Evolutionary conservation across 140 eudicot species (phyloP), one percentile per base, ranked within the genome.

Genomic region (Anethum foeniculum): DNA sequence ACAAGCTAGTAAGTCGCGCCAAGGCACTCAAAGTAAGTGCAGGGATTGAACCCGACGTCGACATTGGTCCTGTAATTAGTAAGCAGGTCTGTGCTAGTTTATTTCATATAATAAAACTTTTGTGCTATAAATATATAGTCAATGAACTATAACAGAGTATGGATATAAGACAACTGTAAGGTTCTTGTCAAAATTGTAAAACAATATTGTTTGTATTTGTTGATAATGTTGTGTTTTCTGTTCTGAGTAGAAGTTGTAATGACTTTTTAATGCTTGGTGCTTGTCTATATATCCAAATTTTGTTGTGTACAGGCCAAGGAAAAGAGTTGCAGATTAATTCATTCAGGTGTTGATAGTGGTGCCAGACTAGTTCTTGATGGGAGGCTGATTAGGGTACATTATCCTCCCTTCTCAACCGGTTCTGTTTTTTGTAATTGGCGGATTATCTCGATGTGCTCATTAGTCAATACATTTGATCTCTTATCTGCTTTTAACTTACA

Each of bases 61-160:
- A 95, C 91, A 91, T 95, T 65, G 99, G 99, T 79, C 99, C 99
- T 30, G 99, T 92, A 74, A 95, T 95, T 79, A 95, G 90, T 88
- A 90, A 90, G 82, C 99, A 95, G 99, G 98, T 90, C 23, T 43
- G 48, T 74, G 38, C 56, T 23, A 44, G 52, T 43, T 21, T 11
- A 38, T 5, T 71, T 38, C 27, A 19, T 72, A 5, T 21, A 23
- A 18, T 32, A 38, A 38, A 32, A 38, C 46, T 36, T 21, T 5
- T 71, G 49, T 39, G 49, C 51, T 39, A 71, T 18, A 6, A 18
- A 71, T 34, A 39, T 71, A 13, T 71, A 16, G 48, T 28, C 28
- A 21, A 39, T 19, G 28, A 38, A 71, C 28, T 36, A 9, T 19
- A 39, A 39, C 23, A 18, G 1, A 18, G 14, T 28, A 67, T 71